Percentiles rank a stretch among this genome's conserved stretches.
These are phyloP conservation scores for Cytospora chrysosperma DNA, from an alignment of 2,329 filamentous ascomycete genomes.

Conservation along the genomic window DNA sequence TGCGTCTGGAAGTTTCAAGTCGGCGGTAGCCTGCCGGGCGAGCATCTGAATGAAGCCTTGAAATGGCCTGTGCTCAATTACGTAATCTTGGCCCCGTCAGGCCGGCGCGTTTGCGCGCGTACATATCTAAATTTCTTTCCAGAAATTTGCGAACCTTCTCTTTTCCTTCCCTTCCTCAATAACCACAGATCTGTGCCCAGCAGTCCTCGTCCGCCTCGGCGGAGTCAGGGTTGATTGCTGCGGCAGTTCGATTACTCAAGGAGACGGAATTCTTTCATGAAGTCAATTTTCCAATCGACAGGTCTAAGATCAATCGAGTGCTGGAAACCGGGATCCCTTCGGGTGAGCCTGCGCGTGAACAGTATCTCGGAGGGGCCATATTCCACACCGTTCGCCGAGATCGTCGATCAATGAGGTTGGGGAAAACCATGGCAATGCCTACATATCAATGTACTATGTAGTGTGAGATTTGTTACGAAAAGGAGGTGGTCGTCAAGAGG, in stretches of 20 bases:
- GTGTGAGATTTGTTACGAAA: conserved; percentile 1
- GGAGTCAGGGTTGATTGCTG: conserved; percentile 74
- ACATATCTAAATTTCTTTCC: neutral
- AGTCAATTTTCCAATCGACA: conserved; percentile 93
- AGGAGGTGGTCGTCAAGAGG: neutral
- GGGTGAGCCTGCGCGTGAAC: conserved; percentile 65
- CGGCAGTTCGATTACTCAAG: conserved; percentile 80
- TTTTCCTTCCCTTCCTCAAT: conserved; percentile 34
- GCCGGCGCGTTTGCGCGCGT: neutral
- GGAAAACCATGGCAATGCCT: conserved; percentile 80
- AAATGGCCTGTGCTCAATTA: conserved; percentile 7
- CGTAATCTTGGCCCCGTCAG: neutral
- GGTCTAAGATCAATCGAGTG: conserved; percentile 76
- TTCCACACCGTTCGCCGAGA: conserved; percentile 86
- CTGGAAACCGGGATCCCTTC: conserved; percentile 65
- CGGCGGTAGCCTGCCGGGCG: neutral
- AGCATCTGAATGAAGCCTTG: neutral
- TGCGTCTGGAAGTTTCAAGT: neutral
- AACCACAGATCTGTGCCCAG: conserved; percentile 82
- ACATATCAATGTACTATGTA: conserved; percentile 46
- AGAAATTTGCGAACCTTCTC: conserved; percentile 30
- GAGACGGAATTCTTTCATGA: conserved; percentile 73
- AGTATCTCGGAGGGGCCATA: conserved; percentile 68
- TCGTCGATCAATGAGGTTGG: conserved; percentile 87
- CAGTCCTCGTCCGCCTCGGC: conserved; percentile 60